Evolutionary conservation across 345 rosid species (phyloP), one percentile per base, ranked within the genome.

Genomic region (Turritis glabra): DNA sequence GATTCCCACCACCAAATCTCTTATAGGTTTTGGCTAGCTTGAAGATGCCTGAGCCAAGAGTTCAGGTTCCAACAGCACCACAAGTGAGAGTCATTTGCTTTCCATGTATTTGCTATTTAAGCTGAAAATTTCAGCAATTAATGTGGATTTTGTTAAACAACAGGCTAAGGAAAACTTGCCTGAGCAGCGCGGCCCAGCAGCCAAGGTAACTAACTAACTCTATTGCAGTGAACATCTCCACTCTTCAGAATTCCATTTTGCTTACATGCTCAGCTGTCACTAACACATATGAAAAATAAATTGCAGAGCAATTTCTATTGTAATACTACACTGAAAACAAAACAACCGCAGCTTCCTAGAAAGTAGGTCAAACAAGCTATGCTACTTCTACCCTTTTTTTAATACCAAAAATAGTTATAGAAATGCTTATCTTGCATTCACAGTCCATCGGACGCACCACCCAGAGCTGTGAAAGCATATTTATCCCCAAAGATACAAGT

Each of bases 251-350:
- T 51, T 32, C 3, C 41, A 53, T 69, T 32, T 52, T 54, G 52
- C 9, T 30, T 43, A 61, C 21, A 53, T 40, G 65, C 43, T 69
- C 40, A 25, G 53, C 35, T 47, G 27, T 61, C 50, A 51, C 25
- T 60, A 29, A 69, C 51, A 54, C 21, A 64, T n/a, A n/a, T 5
- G 35, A 1, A 70, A 26, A 44, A 63, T 63, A 48, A 78, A 32
- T 47, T 86, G 76, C 89, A 90, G 97, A 79, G 56, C 61, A 74
- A 74, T 53, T 71, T 75, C 30, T 29, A 60, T 69, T 50, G 59
- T 54, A 44, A 26, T 50, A 68, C 83, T 66, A 56, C 73, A 48
- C 79, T 51, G 44, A 78, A 61, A 27, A 41, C 30, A 44, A 81
- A 55, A 72, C 84, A 76, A 79, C 73, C 78, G n/a, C 81, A 57